Base-by-base conservation (phyloP, 176 grass and related monocot species). In the Poa pratensis region DNA sequence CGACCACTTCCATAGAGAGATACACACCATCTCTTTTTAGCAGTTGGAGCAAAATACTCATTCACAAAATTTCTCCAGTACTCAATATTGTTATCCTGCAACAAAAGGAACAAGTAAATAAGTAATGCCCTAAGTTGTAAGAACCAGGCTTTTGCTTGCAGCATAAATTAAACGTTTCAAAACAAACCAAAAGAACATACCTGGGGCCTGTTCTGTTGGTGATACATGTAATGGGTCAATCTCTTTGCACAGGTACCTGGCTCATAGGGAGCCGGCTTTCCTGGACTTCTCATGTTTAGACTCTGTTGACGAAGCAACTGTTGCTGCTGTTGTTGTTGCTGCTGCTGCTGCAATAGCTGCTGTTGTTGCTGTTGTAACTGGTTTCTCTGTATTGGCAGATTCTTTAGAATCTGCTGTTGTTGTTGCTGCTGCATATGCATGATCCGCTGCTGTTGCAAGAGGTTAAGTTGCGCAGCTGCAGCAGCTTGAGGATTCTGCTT, bases 11-110 rank as follows among this genome's bases (percentile, higher is more conserved):
- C 97, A 84, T 99, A 99, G 42, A 96, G 94, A 46, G 97, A 99
- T 32, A 99, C 97, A 88, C 97, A 99, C 97, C 97, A 99, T 76
- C 97, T 99, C 82, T 99, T 99, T 81, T 96, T 99, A 39, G 97
- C 91, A 90, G 86, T 94, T 49, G 94, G 94, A 32, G 97, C 88
- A 84, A 94, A 99, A 77, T 96, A 99, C 70, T 99, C 97, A 5
- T 89, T 89, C 20, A 96, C 92, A 88, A 99, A 99, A 68, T 92
- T 99, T 82, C 94, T 96, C 97, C 97, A 99, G 83, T 96, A 99
- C 53, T 99, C 97, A 54, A 99, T 99, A 76, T 99, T 99, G 76
- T 99, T 99, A 86, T 99, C 97, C 97, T 99, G 86, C 49, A 67
- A 43, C 28, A 73, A 78, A 77, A 60, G 5, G 46, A 70, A 51